phyloP scores from a whole-genome alignment of 164 flowering plant genomes.

The Berberis thunbergii region DNA sequence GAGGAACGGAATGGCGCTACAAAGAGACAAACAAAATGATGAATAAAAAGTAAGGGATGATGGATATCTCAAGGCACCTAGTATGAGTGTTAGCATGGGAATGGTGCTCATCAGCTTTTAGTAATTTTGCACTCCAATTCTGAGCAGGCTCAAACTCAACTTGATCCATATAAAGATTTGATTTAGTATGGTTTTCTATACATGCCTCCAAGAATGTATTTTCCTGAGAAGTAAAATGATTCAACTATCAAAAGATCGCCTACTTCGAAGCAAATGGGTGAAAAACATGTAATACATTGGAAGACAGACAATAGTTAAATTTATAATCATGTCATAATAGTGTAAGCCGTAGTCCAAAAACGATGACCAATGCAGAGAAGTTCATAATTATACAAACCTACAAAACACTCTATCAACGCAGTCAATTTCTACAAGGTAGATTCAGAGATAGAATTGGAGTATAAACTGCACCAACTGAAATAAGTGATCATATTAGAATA shows the following conservation, averaged over 20 bases:
- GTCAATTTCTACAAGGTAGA: too few relatives aligned
- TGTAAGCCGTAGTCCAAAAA: too few relatives aligned
- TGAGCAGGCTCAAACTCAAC: conserved; percentile 93
- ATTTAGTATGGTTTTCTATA: conserved; percentile 91
- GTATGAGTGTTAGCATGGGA: conserved; percentile 22
- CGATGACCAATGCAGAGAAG: too few relatives aligned
- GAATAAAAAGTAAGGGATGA: background rate
- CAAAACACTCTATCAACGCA: too few relatives aligned
- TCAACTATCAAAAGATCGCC: background rate
- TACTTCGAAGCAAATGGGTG: background rate
- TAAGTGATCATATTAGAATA: too few relatives aligned
- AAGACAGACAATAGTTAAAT: too few relatives aligned
- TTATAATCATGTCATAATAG: too few relatives aligned
- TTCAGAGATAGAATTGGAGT: too few relatives aligned
- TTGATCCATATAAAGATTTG: conserved; percentile 94
- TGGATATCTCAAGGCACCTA: conserved; percentile 31
- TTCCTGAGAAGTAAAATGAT: conserved; percentile 40
- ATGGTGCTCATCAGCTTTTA: conserved; percentile 53
- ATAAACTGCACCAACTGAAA: too few relatives aligned
- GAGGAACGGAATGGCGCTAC: background rate
- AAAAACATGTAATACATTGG: too few relatives aligned
- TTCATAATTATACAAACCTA: too few relatives aligned
- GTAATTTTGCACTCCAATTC: conserved; percentile 54
- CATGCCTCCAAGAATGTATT: conserved; percentile 87
- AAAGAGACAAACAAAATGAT: background rate